Evolutionary conservation across 805 yeast species (phyloP).

Genomic region (Citeromyces matritensis): DNA sequence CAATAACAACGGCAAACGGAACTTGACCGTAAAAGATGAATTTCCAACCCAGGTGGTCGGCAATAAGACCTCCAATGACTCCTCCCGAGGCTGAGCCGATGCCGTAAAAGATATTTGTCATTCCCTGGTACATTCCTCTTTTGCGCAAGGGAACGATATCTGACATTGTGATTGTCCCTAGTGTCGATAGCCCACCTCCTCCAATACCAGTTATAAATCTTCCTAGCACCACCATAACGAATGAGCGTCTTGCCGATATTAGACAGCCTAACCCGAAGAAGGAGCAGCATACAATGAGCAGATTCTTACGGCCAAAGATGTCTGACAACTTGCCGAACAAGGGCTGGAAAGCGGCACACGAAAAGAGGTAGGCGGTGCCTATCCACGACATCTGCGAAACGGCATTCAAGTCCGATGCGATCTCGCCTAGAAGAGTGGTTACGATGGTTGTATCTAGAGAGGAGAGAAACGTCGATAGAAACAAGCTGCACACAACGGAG

Average conservation of each 20-base stretch:
- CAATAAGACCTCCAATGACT: slow-evolving; percentile 39
- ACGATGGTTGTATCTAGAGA: slow-evolving; percentile 59
- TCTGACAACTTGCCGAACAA: slow-evolving; percentile 58
- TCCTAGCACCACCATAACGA: slow-evolving; percentile 31
- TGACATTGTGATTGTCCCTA: slow-evolving; percentile 63
- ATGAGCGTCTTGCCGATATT: slow-evolving; percentile 37
- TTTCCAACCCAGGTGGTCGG: slow-evolving; percentile 52
- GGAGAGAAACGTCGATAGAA: slow-evolving; percentile 34
- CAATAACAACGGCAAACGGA: slow-evolving; percentile 32
- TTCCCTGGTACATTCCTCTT: slow-evolving; percentile 77
- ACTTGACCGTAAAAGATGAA: slow-evolving; percentile 40
- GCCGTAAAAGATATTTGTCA: slow-evolving; percentile 69
- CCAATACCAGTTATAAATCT: slow-evolving; percentile 77
- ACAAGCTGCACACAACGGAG: slow-evolving; percentile 24
- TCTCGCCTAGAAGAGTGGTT: slow-evolving; percentile 46
- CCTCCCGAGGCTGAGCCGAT: slow-evolving; percentile 72
- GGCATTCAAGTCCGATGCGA: slow-evolving; percentile 56
- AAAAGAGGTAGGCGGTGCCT: slow-evolving; percentile 53
- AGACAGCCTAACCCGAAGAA: slow-evolving; percentile 44
- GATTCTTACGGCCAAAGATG: slow-evolving; percentile 50
- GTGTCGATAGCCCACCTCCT: slow-evolving; percentile 76
- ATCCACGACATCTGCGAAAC: slow-evolving; percentile 57
- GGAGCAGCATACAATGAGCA: slow-evolving; percentile 32
- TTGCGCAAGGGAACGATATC: slow-evolving; percentile 72
- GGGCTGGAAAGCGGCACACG: slow-evolving; percentile 65